phyloP scores from a whole-genome alignment of 1,284 basidiomycete genomes.

The Ustilago hordei region DNA sequence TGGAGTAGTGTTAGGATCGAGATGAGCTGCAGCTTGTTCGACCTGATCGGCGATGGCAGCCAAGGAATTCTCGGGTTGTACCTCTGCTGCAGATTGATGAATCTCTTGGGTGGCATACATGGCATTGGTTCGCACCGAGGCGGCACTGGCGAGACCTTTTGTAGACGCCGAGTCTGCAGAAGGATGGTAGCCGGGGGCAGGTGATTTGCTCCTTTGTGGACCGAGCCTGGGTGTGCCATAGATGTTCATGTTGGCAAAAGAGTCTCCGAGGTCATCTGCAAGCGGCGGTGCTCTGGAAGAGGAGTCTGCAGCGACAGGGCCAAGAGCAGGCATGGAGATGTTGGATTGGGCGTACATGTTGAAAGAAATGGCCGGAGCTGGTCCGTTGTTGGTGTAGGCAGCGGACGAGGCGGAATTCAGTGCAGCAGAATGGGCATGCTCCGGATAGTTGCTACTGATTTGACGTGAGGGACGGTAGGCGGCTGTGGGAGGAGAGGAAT shows the following conservation, averaged over 20 bases:
- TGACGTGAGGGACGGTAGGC: slow-evolving; percentile 29
- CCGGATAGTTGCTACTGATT: slow-evolving; percentile 43
- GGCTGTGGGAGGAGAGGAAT: slow-evolving; percentile 29
- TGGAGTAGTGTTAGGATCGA: slow-evolving; percentile 29
- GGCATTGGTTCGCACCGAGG: slow-evolving; percentile 54
- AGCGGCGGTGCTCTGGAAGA: slow-evolving; percentile 45
- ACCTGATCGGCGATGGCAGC: slow-evolving; percentile 61
- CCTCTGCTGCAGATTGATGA: slow-evolving; percentile 59
- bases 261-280: slow-evolving; percentile 57
- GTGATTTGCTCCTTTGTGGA: slow-evolving; percentile 40
- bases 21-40: slow-evolving; percentile 55
- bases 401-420: slow-evolving; percentile 26
- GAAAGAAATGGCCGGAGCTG: slow-evolving; percentile 26
- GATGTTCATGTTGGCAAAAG: slow-evolving; percentile 57
- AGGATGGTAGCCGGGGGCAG: slow-evolving; percentile 11
- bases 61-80: slow-evolving; percentile 56
- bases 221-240: slow-evolving; percentile 51
- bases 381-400: slow-evolving; percentile 13
- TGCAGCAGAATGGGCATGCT: slow-evolving; percentile 31
- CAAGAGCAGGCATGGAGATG: slow-evolving; percentile 60
- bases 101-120: slow-evolving; percentile 63
- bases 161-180: background rate
- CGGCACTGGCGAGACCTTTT: slow-evolving; percentile 21
- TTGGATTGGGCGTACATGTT: slow-evolving; percentile 61
- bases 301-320: slow-evolving; percentile 21